phyloP scores from a whole-genome alignment of 176 grass and related monocot species.

The Echinochloa phyllopogon region DNA sequence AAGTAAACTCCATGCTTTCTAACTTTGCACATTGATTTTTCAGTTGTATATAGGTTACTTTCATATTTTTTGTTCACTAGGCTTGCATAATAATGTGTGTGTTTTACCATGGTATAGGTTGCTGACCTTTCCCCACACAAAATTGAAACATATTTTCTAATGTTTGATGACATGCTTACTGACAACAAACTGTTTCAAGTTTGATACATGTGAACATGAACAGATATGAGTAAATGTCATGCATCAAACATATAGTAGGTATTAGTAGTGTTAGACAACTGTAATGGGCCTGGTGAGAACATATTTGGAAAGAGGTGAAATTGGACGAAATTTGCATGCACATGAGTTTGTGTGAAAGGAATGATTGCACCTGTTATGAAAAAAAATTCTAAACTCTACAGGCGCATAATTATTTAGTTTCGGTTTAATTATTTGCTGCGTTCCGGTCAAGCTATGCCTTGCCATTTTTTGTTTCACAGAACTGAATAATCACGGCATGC shows the following conservation, averaged over 20 bases:
- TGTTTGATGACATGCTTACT: background rate
- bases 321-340: background rate
- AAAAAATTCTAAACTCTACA: background rate
- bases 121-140: background rate
- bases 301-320: slow-evolving; percentile 5
- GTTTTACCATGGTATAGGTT: background rate
- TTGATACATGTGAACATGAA: slow-evolving; percentile 2
- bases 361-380: background rate
- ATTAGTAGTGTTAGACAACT: background rate
- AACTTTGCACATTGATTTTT: slow-evolving; percentile 15
- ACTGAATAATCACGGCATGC: background rate
- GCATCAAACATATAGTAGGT: background rate
- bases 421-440: background rate
- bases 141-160: slow-evolving; percentile 6
- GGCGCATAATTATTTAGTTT: background rate
- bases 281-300: background rate
- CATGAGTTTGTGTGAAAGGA: background rate
- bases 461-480: background rate
- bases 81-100: background rate
- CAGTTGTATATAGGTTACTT: slow-evolving; percentile 9
- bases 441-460: background rate
- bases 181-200: background rate
- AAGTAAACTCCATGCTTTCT: background rate
- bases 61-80: slow-evolving; percentile 4
- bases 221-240: background rate